Percentiles rank a stretch among this genome's conserved stretches.
Evolutionary conservation across 306 rosid species (phyloP).

Genomic region (Morella rubra): DNA sequence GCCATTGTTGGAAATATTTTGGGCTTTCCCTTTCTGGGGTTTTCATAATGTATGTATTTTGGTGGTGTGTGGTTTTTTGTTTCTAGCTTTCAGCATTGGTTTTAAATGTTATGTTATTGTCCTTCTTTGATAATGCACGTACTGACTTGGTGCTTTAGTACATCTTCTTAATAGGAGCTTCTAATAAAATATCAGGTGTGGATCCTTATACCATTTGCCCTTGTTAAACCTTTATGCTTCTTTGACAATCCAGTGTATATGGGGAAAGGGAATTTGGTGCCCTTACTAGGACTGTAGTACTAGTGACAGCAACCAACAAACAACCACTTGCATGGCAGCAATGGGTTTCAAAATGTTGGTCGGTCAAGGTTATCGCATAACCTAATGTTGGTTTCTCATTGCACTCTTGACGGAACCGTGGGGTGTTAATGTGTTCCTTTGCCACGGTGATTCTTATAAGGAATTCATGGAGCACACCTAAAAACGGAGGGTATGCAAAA

Average conservation of each 20-base stretch:
- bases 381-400: no score
- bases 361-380: not conserved
- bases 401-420: no score
- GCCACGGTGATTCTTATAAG: not conserved
- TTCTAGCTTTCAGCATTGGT: not conserved
- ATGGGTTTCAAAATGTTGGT: not conserved
- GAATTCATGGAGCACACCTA: not conserved
- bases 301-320: not conserved
- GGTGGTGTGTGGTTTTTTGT: not conserved
- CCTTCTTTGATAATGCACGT: not conserved
- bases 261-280: not conserved
- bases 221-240: not conserved
- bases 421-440: not conserved
- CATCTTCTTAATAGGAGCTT: not conserved
- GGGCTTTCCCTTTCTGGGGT: conserved; percentile 9
- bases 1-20: not conserved
- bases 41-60: not conserved
- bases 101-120: not conserved
- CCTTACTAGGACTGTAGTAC: not conserved
- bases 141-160: not conserved
- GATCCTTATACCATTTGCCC: not conserved
- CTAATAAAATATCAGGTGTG: not conserved
- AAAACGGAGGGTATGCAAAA: not conserved
- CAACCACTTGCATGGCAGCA: not conserved
- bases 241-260: not conserved